Evolutionary conservation across 2,329 filamentous ascomycete species (phyloP), one percentile per base, ranked within the genome.

Genomic region (Clarireedia homoeocarpa): DNA sequence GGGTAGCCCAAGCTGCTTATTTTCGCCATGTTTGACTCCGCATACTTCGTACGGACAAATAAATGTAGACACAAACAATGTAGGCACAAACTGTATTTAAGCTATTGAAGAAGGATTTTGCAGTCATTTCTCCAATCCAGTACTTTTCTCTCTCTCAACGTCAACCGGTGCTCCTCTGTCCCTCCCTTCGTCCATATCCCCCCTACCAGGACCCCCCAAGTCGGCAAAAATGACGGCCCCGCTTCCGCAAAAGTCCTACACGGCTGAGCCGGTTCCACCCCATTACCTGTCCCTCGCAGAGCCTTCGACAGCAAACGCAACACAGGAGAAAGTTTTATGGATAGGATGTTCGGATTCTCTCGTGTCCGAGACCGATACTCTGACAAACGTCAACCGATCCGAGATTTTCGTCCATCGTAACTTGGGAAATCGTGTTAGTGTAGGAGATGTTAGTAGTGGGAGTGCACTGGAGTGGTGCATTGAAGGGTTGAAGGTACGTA

Each of bases 381-480:
- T 85, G 46, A 45, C 48, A 3, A 77, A 78, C 65, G 74, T 83
- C 53, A 72, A 81, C 59, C 81, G 83, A 5, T 83, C 84, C 38
- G 83, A 87, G 62, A 79, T 87, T 61, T 87, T 88, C 69, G 82
- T 85, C 45, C 84, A 87, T 72, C 79, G 84, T 62, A 87, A 88
- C 70, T 85, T 88, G 67, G 84, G 84, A 64, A 87, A 86, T 70
- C 74, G 85, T 61, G 69, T 87, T 51, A 77, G 78, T 61, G 72
- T 77, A 40, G 77, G 77, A 63, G 84, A 88, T 66, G 71, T 86
- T 63, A 83, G 75, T 67, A 77, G 78, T 39, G 73, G 78, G 20
- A 76, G 76, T 61, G 84, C 86, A 45, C 79, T 88, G 65, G 79
- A 85, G 62, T 88, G 81, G 68, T 79, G 81, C 51, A 81, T 88